Percentiles rank a stretch among this genome's conserved stretches.
Evolutionary conservation across 2,329 filamentous ascomycete species (phyloP).

Genomic region (Trichoderma atroviride): DNA sequence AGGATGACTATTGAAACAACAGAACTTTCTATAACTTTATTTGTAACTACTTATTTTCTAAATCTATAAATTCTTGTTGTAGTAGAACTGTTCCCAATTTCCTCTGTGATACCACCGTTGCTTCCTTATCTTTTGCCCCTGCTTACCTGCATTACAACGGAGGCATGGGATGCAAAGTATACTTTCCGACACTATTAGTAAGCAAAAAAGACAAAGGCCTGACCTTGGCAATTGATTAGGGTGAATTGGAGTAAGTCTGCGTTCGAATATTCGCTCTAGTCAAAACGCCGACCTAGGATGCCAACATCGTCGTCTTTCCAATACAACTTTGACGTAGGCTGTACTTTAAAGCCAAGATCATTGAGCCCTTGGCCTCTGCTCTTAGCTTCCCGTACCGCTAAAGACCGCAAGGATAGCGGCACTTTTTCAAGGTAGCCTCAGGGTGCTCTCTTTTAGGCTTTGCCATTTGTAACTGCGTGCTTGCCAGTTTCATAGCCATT

Average conservation of each 20-base stretch:
- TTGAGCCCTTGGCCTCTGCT: too few relatives aligned
- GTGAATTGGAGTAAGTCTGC: background rate
- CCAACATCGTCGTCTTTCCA: too few relatives aligned
- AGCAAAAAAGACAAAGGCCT: background rate
- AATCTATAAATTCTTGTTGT: background rate
- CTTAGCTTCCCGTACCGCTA: background rate
- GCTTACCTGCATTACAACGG: too few relatives aligned
- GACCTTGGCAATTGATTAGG: background rate
- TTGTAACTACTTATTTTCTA: background rate
- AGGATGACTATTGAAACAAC: background rate
- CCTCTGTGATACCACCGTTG: too few relatives aligned
- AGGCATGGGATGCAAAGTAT: background rate
- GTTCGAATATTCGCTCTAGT: too few relatives aligned
- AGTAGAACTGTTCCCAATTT: background rate
- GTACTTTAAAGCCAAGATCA: too few relatives aligned
- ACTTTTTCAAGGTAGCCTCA: background rate
- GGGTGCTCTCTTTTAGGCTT: background rate
- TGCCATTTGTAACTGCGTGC: background rate
- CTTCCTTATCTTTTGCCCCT: too few relatives aligned
- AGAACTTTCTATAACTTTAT: background rate
- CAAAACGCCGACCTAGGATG: too few relatives aligned
- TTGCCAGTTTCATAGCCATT: background rate
- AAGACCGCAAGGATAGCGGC: background rate
- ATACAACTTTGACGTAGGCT: too few relatives aligned
- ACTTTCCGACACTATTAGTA: background rate